These are phyloP conservation scores for Scheffersomyces titani DNA, from an alignment of 1,139 yeast species.

Conservation along the genomic window DNA sequence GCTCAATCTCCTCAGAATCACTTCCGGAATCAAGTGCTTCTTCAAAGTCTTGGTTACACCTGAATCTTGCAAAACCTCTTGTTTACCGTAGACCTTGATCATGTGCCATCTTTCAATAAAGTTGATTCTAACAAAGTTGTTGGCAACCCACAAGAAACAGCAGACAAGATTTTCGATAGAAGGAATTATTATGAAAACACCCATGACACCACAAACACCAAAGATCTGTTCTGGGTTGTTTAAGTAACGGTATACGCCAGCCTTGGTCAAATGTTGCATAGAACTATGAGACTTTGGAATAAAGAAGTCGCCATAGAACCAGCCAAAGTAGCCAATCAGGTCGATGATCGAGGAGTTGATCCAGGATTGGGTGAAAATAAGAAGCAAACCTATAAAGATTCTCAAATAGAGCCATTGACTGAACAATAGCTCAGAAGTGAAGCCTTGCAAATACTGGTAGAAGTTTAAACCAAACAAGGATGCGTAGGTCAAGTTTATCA, in stretches of 20 bases:
- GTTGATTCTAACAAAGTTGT: conserved; percentile 66
- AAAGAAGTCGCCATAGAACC: conserved; percentile 91
- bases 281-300: conserved; percentile 52
- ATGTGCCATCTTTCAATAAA: conserved; percentile 81
- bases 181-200: conserved; percentile 65
- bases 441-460: conserved; percentile 25
- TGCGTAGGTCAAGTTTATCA: conserved; percentile 47
- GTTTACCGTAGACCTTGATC: conserved; percentile 75
- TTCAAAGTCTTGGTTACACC: conserved; percentile 70
- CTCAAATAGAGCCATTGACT: conserved; percentile 56
- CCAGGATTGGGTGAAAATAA: conserved; percentile 68
- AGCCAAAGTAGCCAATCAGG: conserved; percentile 81
- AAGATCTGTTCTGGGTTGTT: conserved; percentile 84
- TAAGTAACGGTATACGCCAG: conserved; percentile 82
- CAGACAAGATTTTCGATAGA: conserved; percentile 55
- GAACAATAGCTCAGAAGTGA: conserved; percentile 16
- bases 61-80: conserved; percentile 56
- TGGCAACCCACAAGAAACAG: conserved; percentile 68
- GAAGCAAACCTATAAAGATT: conserved; percentile 54
- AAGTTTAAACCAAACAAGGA: conserved; percentile 46
- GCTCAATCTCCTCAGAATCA: conserved; percentile 36
- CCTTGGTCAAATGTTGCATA: conserved; percentile 57
- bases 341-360: conserved; percentile 70
- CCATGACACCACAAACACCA: conserved; percentile 86
- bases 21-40: conserved; percentile 48